Evolutionary conservation across 2,329 filamentous ascomycete species (phyloP).

Genomic region (Ascochyta fabae): DNA sequence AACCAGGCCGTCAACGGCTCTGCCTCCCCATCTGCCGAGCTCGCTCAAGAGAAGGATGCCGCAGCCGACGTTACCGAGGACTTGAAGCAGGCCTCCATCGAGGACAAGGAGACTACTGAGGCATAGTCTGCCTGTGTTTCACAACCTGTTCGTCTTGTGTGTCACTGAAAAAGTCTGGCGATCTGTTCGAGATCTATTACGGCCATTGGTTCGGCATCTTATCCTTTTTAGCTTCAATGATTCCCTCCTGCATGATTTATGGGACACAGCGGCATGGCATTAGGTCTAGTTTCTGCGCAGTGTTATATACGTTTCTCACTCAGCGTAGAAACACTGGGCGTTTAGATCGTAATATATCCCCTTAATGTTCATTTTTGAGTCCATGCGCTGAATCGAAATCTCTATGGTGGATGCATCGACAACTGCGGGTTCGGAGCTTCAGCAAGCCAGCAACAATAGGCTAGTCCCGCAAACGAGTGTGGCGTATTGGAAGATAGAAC

Average conservation of each 20-base stretch:
- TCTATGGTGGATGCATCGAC: background rate
- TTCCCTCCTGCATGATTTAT: conserved; percentile 28
- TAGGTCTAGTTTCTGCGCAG: conserved; percentile 21
- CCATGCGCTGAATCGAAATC: background rate
- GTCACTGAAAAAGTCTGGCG: conserved; percentile 20
- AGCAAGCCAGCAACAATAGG: background rate
- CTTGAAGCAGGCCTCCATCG: conserved; percentile 65
- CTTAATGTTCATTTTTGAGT: conserved; percentile 9
- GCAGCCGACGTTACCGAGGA: conserved; percentile 65
- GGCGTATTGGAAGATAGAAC: too few species aligned
- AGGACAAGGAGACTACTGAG: conserved; percentile 54
- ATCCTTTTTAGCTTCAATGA: conserved; percentile 21
- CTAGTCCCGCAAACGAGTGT: too few species aligned
- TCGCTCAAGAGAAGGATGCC: conserved; percentile 65
- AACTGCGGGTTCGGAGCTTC: background rate
- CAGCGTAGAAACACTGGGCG: conserved; percentile 25
- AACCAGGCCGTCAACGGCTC: conserved; percentile 60
- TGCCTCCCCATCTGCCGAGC: conserved; percentile 61
- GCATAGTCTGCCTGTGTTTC: conserved; percentile 25
- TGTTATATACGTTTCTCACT: conserved; percentile 21
- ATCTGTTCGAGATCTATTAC: conserved; percentile 28
- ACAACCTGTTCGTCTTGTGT: conserved; percentile 10
- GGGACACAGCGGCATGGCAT: conserved; percentile 31
- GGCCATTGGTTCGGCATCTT: conserved; percentile 25
- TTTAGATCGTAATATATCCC: conserved; percentile 32